Percentiles rank a stretch among this genome's conserved stretches.
phyloP scores from a whole-genome alignment of 768 basidiomycete species.

The Mycena kentingensis region DNA sequence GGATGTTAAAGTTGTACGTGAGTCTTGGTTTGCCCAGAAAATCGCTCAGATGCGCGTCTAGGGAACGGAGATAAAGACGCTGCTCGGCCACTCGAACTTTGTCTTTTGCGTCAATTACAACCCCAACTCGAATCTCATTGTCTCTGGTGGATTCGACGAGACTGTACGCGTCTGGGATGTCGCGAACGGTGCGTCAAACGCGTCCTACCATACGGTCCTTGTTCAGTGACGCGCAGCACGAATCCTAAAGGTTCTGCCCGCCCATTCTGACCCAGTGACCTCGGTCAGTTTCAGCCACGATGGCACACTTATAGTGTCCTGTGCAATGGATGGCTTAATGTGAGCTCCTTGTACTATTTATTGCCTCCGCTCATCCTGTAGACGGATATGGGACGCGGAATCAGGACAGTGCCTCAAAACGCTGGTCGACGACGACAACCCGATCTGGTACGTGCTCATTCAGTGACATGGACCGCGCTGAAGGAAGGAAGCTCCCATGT shows the following conservation, averaged over 20 bases:
- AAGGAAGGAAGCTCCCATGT: slow-evolving; percentile 78
- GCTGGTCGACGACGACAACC: slow-evolving; percentile 93
- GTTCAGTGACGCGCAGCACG: slow-evolving; percentile 53
- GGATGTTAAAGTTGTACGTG: slow-evolving; percentile 66
- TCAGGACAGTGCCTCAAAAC: slow-evolving; percentile 99
- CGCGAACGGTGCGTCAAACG: slow-evolving; percentile 61
- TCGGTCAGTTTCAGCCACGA: slow-evolving; percentile 93
- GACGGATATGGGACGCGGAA: slow-evolving; percentile 96
- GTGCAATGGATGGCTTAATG: slow-evolving; percentile 98
- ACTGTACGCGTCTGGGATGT: slow-evolving; percentile 98
- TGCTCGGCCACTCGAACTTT: slow-evolving; percentile 89
- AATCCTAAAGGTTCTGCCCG: slow-evolving; percentile 85
- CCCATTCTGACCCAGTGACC: slow-evolving; percentile 97
- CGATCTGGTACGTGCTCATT: slow-evolving; percentile 65
- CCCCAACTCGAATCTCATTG: slow-evolving; percentile 86
- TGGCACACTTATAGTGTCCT: slow-evolving; percentile 91
- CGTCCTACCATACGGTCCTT: neutral
- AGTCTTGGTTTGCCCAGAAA: slow-evolving; percentile 6
- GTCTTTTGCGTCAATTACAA: slow-evolving; percentile 95
- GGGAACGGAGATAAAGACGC: slow-evolving; percentile 61
- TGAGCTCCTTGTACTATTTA: slow-evolving; percentile 40
- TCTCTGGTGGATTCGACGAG: slow-evolving; percentile 94
- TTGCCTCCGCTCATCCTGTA: slow-evolving; percentile 34
- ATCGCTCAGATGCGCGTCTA: slow-evolving; percentile 28
- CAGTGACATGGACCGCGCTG: slow-evolving; percentile 10